These are phyloP conservation scores for Leccinum uliginosum DNA, from an alignment of 768 basidiomycete species.

Conservation along the genomic window DNA sequence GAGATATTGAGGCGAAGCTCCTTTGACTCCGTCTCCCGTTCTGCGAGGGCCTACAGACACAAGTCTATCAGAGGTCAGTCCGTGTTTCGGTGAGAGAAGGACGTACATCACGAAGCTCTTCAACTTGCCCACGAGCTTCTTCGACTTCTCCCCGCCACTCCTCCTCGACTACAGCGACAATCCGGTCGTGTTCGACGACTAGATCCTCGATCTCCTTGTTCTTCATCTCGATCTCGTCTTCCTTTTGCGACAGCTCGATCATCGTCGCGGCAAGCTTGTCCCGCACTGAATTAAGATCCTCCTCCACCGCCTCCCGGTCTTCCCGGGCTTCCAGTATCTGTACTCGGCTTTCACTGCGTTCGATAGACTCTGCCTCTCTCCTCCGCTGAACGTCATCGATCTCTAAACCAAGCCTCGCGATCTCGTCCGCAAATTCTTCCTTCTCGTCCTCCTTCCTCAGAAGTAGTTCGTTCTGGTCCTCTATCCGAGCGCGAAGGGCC, in stretches of 20 bases:
- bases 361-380: conserved; percentile 57
- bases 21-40: conserved; percentile 75
- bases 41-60: conserved; percentile 56
- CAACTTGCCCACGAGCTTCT: conserved; percentile 71
- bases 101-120: conserved; percentile 72
- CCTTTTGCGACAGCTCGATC: conserved; percentile 82
- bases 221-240: conserved; percentile 82
- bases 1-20: conserved; percentile 68
- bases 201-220: conserved; percentile 75
- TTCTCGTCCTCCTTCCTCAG: conserved; percentile 63
- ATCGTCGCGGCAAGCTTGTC: conserved; percentile 77
- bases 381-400: conserved; percentile 63
- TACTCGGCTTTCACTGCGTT: conserved; percentile 71
- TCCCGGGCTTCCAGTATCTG: conserved; percentile 68
- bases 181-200: conserved; percentile 65
- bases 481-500: conserved; percentile 52
- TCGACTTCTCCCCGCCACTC: conserved; percentile 89
- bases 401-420: conserved; percentile 59
- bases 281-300: conserved; percentile 64
- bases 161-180: conserved; percentile 69
- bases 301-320: conserved; percentile 75
- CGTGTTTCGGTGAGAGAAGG: neutral
- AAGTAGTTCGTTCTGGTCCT: conserved; percentile 56
- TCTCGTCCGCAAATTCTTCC: conserved; percentile 63
- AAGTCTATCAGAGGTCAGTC: conserved; percentile 1